phyloP scores from a whole-genome alignment of 2,329 filamentous ascomycete species.

The Xylariaceae sp. region DNA sequence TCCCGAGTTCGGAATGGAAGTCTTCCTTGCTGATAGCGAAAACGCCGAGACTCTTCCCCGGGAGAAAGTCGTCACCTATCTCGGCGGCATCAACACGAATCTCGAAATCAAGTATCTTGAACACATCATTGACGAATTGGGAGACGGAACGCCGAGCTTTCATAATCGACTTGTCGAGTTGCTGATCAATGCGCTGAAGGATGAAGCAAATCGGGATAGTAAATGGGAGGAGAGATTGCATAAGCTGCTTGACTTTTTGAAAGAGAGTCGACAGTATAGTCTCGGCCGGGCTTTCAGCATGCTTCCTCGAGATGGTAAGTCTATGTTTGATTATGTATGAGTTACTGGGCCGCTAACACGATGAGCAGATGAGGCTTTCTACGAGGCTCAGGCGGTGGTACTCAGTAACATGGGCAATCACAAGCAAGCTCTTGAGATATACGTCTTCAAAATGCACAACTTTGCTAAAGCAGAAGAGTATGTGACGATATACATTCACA shows the following conservation, averaged over 20 bases:
- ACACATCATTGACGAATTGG: constrained; percentile 82
- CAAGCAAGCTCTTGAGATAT: constrained; percentile 93
- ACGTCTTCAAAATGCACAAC: constrained; percentile 88
- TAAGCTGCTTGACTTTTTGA: constrained; percentile 69
- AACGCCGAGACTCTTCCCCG: constrained; percentile 88
- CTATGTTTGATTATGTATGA: neutral
- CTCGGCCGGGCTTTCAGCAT: constrained; percentile 69
- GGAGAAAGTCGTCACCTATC: constrained; percentile 66
- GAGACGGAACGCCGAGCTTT: constrained; percentile 77
- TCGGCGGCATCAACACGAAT: constrained; percentile 61
- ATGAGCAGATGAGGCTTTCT: constrained; percentile 69
- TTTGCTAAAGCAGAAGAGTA: constrained; percentile 90
- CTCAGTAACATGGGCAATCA: constrained; percentile 94
- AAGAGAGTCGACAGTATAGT: constrained; percentile 74
- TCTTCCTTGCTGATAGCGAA: constrained; percentile 89
- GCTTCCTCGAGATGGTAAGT: constrained; percentile 69
- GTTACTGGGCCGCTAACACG: constrained; percentile 12
- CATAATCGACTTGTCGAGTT: constrained; percentile 79
- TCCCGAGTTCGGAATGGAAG: constrained; percentile 76
- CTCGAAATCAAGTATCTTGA: constrained; percentile 82
- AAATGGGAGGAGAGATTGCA: constrained; percentile 55
- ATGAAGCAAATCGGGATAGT: constrained; percentile 38
- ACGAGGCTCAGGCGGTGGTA: constrained; percentile 83
- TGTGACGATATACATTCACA: constrained; percentile 31
- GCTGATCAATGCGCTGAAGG: constrained; percentile 43